Percentiles rank a stretch among this genome's conserved stretches.
These are phyloP conservation scores for Pichia insulana DNA, from an alignment of 805 yeast genomes.

Conservation along the genomic window DNA sequence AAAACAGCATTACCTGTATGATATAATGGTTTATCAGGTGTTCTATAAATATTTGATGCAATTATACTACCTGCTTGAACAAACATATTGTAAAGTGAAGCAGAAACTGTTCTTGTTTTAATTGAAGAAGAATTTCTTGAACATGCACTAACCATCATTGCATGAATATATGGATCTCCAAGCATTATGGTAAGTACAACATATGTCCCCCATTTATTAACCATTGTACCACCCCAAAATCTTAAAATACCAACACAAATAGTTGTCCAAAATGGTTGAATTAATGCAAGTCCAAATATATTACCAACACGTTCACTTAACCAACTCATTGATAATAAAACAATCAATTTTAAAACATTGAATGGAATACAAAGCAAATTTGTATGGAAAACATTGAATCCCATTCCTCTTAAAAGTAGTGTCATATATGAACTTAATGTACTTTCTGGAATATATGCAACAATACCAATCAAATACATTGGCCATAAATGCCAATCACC, in stretches of 20 bases:
- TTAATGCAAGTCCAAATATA: slow-evolving; percentile 16
- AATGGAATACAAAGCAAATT: slow-evolving; percentile 47
- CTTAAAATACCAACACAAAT: slow-evolving; percentile 21
- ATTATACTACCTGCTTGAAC: slow-evolving; percentile 51
- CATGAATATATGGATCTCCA: slow-evolving; percentile 43
- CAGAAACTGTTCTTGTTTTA: slow-evolving; percentile 53
- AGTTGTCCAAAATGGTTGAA: slow-evolving; percentile 21
- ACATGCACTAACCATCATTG: slow-evolving; percentile 50
- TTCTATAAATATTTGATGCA: slow-evolving; percentile 47
- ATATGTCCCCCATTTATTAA: slow-evolving; percentile 22
- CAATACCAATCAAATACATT: slow-evolving; percentile 37
- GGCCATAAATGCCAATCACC: slow-evolving; percentile 51
- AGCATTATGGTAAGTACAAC: slow-evolving; percentile 22
- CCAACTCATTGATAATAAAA: slow-evolving; percentile 30
- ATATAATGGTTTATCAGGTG: slow-evolving; percentile 52
- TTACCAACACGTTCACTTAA: slow-evolving; percentile 29
- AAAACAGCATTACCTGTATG: slow-evolving; percentile 44
- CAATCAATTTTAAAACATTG: slow-evolving; percentile 30
- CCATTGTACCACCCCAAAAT: slow-evolving; percentile 23
- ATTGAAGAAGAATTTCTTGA: slow-evolving; percentile 57
- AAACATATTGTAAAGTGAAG: slow-evolving; percentile 55
- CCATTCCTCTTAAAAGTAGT: slow-evolving; percentile 38
- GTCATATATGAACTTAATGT: slow-evolving; percentile 39
- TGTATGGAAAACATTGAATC: slow-evolving; percentile 44
- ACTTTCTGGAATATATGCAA: slow-evolving; percentile 31